Evolutionary conservation across 1,139 yeast species (phyloP).

Genomic region (Geotrichum carabidarum): DNA sequence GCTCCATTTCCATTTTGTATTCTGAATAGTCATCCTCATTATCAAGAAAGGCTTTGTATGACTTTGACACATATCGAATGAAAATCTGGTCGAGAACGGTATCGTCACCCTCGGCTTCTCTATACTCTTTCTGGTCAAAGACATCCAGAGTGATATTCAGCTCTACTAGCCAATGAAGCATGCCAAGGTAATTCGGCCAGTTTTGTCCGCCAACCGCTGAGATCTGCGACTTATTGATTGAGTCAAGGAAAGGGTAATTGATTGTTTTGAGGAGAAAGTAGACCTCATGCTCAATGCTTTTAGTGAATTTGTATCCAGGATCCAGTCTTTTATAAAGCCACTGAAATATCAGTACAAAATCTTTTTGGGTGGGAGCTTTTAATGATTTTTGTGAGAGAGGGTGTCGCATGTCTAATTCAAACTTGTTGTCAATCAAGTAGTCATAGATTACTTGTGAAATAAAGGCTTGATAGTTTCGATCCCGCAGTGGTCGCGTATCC

Average conservation of each 20-base stretch:
- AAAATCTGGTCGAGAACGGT: constrained; percentile 53
- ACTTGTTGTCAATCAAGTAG: constrained; percentile 57
- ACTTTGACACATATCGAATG: constrained; percentile 58
- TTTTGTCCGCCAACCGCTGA: constrained; percentile 89
- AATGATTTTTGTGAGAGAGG: constrained; percentile 62
- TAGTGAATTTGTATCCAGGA: constrained; percentile 68
- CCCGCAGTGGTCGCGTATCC: constrained; percentile 78
- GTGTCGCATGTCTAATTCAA: constrained; percentile 70
- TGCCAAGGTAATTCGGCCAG: constrained; percentile 81
- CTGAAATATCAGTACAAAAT: constrained; percentile 71
- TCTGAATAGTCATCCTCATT: constrained; percentile 50
- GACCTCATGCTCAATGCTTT: constrained; percentile 71
- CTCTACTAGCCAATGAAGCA: constrained; percentile 73
- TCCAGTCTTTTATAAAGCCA: constrained; percentile 73
- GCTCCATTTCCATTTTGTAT: constrained; percentile 52
- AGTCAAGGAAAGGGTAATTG: constrained; percentile 75
- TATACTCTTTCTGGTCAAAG: constrained; percentile 39
- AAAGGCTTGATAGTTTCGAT: constrained; percentile 65
- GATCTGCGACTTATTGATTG: constrained; percentile 75
- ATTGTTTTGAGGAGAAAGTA: constrained; percentile 58
- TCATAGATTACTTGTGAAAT: constrained; percentile 46
- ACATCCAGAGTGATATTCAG: constrained; percentile 48
- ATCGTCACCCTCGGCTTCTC: constrained; percentile 38
- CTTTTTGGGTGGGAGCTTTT: constrained; percentile 80
- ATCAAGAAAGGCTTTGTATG: constrained; percentile 63